A percentile compares a stretch with the other conserved stretches of the same genome.
Conservation (phyloP, 208 protist genomes). For the Trypanosoma caninum region DNA sequence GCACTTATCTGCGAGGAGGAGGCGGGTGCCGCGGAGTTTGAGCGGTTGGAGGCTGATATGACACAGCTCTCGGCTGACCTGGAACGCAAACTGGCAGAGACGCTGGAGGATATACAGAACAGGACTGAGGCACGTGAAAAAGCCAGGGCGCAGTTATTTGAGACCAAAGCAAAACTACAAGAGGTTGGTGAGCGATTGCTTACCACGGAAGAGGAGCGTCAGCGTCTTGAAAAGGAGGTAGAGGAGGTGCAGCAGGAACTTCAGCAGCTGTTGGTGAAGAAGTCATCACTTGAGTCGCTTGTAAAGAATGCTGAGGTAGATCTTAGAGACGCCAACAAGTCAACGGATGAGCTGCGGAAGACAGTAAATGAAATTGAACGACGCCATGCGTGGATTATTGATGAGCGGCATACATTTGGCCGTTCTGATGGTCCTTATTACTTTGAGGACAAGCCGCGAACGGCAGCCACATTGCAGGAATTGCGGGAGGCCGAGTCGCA, state of each 20-base stretch:
- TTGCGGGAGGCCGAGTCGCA: conserved; percentile 78
- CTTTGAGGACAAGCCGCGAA: conserved; percentile 64
- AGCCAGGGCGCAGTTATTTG: conserved; percentile 29
- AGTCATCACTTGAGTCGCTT: conserved; percentile 53
- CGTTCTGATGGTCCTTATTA: conserved; percentile 42
- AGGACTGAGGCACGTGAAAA: conserved; percentile 36
- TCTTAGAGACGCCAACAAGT: conserved; percentile 45
- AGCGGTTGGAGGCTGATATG: conserved; percentile 72
- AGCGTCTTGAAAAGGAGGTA: conserved; percentile 70
- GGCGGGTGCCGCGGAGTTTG: conserved; percentile 53
- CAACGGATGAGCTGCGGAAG: conserved; percentile 47
- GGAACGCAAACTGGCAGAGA: conserved; percentile 45
- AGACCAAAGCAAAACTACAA: conserved; percentile 29
- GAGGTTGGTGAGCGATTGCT: conserved; percentile 41
- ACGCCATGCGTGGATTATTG: conserved; percentile 52
- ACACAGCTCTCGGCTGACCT: conserved; percentile 59
- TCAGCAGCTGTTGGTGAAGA: conserved; percentile 49
- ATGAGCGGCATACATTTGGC: conserved; percentile 49
- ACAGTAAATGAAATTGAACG: conserved; percentile 57
- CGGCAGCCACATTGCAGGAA: conserved; percentile 53
- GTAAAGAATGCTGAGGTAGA: conserved; percentile 82
- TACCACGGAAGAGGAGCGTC: conserved; percentile 43
- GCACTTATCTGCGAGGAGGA: conserved; percentile 49
- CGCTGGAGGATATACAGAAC: conserved; percentile 55
- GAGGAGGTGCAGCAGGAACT: conserved; percentile 78